Percentiles rank a stretch among this genome's conserved stretches.
phyloP scores from a whole-genome alignment of 345 rosid genomes.

The Rubroshorea leprosula region DNA sequence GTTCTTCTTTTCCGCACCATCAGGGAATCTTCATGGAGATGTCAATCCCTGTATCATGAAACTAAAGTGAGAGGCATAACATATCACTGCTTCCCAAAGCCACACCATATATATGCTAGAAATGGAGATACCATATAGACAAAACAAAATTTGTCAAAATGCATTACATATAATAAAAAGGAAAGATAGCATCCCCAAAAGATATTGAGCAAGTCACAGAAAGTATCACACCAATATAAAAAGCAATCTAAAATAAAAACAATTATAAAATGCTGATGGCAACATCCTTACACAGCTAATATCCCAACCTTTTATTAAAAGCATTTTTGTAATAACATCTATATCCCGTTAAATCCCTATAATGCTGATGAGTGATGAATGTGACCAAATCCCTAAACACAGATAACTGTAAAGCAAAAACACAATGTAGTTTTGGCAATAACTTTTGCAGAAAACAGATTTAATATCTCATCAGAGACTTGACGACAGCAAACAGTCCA shows the following conservation, averaged over 20 bases:
- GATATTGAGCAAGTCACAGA: neutral
- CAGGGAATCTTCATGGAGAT: conserved; percentile 20
- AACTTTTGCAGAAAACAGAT: neutral
- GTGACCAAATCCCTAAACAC: neutral
- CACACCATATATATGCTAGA: neutral
- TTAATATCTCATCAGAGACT: neutral
- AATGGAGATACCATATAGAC: neutral
- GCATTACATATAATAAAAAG: neutral
- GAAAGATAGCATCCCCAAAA: too few relatives aligned
- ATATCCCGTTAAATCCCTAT: too few relatives aligned
- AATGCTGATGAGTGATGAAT: too few relatives aligned
- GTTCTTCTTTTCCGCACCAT: conserved; percentile 84
- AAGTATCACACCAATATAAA: neutral
- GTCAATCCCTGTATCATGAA: neutral
- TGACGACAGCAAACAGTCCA: neutral
- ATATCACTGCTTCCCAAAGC: too few relatives aligned
- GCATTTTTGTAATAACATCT: too few relatives aligned
- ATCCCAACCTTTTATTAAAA: neutral
- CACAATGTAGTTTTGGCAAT: too few relatives aligned
- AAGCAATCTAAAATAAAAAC: neutral
- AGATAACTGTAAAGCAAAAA: neutral
- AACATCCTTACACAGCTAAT: neutral
- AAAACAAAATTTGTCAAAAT: neutral
- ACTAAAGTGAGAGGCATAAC: neutral
- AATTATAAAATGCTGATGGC: neutral